Conservation (phyloP, 2,329 filamentous ascomycete genomes). For the Colletotrichum sp. region DNA sequence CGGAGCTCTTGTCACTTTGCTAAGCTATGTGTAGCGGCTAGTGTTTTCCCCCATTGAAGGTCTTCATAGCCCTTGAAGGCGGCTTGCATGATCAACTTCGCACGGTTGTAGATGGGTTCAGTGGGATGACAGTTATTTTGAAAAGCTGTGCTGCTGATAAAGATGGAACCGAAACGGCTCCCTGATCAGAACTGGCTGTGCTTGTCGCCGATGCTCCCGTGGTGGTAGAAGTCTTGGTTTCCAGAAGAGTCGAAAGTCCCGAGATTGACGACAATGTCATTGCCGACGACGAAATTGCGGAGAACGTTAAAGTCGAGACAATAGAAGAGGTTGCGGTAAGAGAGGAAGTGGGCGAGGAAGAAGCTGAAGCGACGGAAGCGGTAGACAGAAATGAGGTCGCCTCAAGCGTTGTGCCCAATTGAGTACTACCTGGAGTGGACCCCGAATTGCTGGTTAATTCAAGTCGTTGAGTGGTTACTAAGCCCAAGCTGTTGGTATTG, state of each 20-base stretch:
- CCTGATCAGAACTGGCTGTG: background rate
- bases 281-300: background rate
- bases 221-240: background rate
- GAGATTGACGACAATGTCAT: background rate
- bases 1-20: background rate
- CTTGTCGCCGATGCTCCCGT: background rate
- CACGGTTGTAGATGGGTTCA: background rate
- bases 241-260: background rate
- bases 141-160: background rate
- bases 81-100: background rate
- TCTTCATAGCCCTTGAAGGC: background rate
- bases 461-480: background rate
- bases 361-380: background rate
- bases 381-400: background rate
- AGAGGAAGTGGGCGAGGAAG: background rate
- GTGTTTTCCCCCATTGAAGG: too few relatives aligned
- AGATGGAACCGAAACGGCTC: background rate
- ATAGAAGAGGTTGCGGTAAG: background rate
- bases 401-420: background rate
- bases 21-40: background rate
- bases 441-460: background rate
- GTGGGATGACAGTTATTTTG: background rate
- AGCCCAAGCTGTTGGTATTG: background rate
- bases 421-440: background rate
- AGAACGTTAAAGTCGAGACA: background rate